Base-by-base conservation (phyloP, 2,329 filamentous ascomycete species). In the Fusarium decemcellulare region DNA sequence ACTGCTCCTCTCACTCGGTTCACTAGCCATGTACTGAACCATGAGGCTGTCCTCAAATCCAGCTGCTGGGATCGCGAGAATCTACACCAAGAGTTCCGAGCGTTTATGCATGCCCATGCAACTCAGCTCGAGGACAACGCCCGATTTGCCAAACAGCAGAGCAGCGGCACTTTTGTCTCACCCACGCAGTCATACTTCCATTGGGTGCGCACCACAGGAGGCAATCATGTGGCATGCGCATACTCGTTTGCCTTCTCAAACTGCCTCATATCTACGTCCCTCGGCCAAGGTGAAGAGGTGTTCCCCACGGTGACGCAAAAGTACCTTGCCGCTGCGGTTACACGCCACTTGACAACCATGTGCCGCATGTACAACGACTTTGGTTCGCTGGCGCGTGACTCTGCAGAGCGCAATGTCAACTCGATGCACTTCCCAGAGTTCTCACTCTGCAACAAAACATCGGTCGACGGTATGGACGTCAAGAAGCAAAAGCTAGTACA, bases 361-460 rank as follows among this genome's bases (percentile, higher is more conserved):
- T 60, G 57, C 23, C 57, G 57, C 11, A 60, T 60, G 11, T 60
- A 60, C 40, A 60, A 60, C 6, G 57, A 60, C 23, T 60, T 32
- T 34, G 57, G 57, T 0, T 55, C 57, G 0, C 16, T 55, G 0
- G 8, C 7, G 36, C 57, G 57, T 5, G 57, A 60, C 15, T 29
- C 36, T 1, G 16, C 32, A 0, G 57, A 60, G 32, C 32, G 40
- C 0, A 60, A 60, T 0, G 10, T 60, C 1, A 60, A 60, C 32
- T 60, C 50, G 5, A 40, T 47, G 1, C 50, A 60, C 2, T 61
- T 61, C 2, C 58, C 51, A 0, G 58, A 61, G 10, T 61, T 61
- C 6, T 40, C 37, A 12, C 14, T 8, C n/a, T 40, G 14, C 6
- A 37, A 37, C 34, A 37, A 37, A 37, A 37, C 34, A 11, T 37